Conservation (phyloP, 768 basidiomycete genomes). For the Pulveroboletus sp. region DNA sequence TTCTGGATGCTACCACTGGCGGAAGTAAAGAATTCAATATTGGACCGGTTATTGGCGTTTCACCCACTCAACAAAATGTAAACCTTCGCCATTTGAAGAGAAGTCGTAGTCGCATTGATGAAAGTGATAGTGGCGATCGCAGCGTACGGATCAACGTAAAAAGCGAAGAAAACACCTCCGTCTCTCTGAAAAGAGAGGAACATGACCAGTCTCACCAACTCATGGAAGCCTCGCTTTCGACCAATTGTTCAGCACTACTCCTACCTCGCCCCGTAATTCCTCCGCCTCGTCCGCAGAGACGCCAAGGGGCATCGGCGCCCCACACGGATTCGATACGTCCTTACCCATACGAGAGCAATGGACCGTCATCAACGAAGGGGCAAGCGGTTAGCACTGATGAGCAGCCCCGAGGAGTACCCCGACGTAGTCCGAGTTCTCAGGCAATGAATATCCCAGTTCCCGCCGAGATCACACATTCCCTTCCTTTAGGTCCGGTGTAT, state of each 20-base stretch:
- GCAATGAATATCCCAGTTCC: slow-evolving; percentile 6
- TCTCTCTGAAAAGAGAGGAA: slow-evolving; percentile 16
- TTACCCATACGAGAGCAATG: background rate
- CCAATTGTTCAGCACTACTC: slow-evolving; percentile 2
- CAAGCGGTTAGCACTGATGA: background rate
- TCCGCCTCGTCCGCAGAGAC: slow-evolving; percentile 23
- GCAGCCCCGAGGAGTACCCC: background rate
- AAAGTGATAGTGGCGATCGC: slow-evolving; percentile 26
- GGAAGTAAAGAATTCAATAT: slow-evolving; percentile 19
- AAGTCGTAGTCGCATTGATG: slow-evolving; percentile 22
- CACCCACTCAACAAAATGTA: slow-evolving; percentile 24
- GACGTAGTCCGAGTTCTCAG: slow-evolving; percentile 3
- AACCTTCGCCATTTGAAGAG: slow-evolving; percentile 31
- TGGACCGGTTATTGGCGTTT: slow-evolving; percentile 17
- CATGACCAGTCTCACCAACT: slow-evolving; percentile 1
- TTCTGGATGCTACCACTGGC: slow-evolving; percentile 9
- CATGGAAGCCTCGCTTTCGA: background rate
- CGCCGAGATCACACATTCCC: slow-evolving; percentile 5
- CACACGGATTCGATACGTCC: background rate
- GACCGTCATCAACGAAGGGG: background rate
- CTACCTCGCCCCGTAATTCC: slow-evolving; percentile 21
- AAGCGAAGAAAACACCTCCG: slow-evolving; percentile 11
- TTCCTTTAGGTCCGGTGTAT: slow-evolving; percentile 8
- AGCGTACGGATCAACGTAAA: slow-evolving; percentile 24
- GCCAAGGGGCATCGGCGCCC: background rate